Conservation (phyloP, 192 early-diverging fungal genomes). For the Phlyctochytrium bullatum region DNA sequence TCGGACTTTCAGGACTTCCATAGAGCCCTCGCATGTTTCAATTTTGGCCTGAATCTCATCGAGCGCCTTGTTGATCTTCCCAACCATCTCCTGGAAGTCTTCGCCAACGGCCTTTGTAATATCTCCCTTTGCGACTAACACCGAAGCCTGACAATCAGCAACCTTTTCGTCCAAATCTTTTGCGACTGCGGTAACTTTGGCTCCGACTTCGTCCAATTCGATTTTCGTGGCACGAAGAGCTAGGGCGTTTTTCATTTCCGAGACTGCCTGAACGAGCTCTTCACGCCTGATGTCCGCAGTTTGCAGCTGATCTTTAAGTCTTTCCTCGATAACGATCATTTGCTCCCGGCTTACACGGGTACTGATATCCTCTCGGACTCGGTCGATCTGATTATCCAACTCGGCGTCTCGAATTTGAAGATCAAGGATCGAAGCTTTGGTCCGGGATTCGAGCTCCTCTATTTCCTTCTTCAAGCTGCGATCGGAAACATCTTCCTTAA, state of each 20-base stretch:
- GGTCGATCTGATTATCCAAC: conserved; percentile 15
- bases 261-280: conserved; percentile 12
- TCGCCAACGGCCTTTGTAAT: conserved; percentile 30
- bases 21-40: conserved; percentile 23
- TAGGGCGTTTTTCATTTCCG: conserved; percentile 18
- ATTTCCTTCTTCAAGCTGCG: conserved; percentile 25
- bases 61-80: conserved; percentile 26
- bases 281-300: conserved; percentile 12
- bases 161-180: conserved; percentile 12
- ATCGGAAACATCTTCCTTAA: conserved; percentile 31
- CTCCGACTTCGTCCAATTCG: conserved; percentile 27
- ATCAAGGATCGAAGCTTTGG: conserved; percentile 31
- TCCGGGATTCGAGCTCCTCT: conserved; percentile 23
- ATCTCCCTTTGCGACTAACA: conserved; percentile 21
- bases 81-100: conserved; percentile 32
- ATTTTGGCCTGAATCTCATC: conserved; percentile 22
- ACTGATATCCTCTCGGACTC: conserved; percentile 15
- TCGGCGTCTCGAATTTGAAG: conserved; percentile 22
- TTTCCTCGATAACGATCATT: conserved; percentile 22
- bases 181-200: conserved; percentile 9
- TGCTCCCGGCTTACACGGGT: conserved; percentile 10
- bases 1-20: conserved; percentile 26
- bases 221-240: conserved; percentile 10
- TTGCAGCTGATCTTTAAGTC: conserved; percentile 24
- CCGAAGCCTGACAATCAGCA: conserved; percentile 10